Evolutionary conservation across 176 grass and related monocot genomes (phyloP).

Genomic region (Carex parvula): DNA sequence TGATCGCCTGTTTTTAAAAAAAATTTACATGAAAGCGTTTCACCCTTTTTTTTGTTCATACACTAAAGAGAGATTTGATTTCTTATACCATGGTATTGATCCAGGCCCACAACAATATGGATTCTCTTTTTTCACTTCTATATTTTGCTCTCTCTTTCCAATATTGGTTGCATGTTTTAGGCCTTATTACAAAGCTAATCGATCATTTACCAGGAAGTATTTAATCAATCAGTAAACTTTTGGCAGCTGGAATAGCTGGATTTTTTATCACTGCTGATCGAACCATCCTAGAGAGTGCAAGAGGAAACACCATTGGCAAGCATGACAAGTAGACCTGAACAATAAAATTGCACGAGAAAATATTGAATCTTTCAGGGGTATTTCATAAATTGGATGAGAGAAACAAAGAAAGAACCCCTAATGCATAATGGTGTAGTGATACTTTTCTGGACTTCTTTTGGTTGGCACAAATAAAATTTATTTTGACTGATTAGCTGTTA

Average conservation of each 20-base stretch:
- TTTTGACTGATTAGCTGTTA: background rate
- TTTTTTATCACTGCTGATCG: constrained; percentile 92
- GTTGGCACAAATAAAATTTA: background rate
- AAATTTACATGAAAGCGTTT: background rate
- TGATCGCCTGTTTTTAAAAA: background rate
- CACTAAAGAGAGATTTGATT: background rate
- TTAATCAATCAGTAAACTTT: background rate
- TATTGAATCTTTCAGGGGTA: background rate
- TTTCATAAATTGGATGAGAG: background rate
- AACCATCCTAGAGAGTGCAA: constrained; percentile 61
- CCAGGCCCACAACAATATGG: background rate
- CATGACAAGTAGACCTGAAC: constrained; percentile 44
- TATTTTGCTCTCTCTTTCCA: background rate
- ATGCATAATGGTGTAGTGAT: background rate
- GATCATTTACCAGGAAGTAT: background rate
- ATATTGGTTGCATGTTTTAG: background rate
- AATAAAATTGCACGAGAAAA: background rate
- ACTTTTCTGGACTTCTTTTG: background rate
- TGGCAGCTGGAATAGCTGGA: constrained; percentile 66
- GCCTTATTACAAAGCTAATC: background rate
- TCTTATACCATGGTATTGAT: background rate
- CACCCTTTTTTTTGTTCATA: background rate
- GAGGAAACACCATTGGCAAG: constrained; percentile 72
- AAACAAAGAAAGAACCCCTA: background rate
- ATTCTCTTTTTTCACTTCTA: background rate